Evolutionary conservation across 345 rosid genomes (phyloP).

Genomic region (Adansonia digitata): DNA sequence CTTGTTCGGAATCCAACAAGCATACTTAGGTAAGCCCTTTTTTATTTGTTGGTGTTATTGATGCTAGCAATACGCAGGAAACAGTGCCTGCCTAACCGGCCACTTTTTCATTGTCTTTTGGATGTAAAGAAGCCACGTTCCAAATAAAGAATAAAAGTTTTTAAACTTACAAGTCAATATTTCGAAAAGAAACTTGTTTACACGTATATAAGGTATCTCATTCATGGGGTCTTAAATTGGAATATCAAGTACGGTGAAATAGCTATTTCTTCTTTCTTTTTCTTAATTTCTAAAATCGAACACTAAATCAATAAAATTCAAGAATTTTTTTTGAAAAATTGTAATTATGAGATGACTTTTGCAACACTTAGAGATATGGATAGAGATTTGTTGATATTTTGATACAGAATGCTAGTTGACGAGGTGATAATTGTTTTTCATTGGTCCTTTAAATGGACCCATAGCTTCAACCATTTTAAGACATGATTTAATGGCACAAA

Average conservation of each 20-base stretch:
- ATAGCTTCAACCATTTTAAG: background rate
- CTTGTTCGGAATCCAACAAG: background rate
- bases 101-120: slow-evolving; percentile 17
- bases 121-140: slow-evolving; percentile 29
- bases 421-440: too few species aligned
- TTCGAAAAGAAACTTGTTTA: background rate
- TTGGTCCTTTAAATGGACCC: too few species aligned
- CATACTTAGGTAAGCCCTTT: slow-evolving; percentile 16
- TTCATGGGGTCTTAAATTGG: background rate
- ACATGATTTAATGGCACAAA: slow-evolving; percentile 13
- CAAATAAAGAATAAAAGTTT: background rate
- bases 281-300: background rate
- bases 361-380: background rate
- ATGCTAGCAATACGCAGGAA: background rate
- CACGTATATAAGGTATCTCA: background rate
- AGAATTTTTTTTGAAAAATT: background rate
- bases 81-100: background rate
- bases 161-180: background rate
- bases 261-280: background rate
- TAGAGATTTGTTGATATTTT: background rate
- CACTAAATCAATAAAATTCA: background rate
- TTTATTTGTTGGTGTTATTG: background rate
- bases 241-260: background rate
- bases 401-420: too few species aligned
- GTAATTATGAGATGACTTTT: background rate